Base-by-base conservation (phyloP, 2,329 filamentous ascomycete species). In the Nothophaeocryptopus gaeumannii region DNA sequence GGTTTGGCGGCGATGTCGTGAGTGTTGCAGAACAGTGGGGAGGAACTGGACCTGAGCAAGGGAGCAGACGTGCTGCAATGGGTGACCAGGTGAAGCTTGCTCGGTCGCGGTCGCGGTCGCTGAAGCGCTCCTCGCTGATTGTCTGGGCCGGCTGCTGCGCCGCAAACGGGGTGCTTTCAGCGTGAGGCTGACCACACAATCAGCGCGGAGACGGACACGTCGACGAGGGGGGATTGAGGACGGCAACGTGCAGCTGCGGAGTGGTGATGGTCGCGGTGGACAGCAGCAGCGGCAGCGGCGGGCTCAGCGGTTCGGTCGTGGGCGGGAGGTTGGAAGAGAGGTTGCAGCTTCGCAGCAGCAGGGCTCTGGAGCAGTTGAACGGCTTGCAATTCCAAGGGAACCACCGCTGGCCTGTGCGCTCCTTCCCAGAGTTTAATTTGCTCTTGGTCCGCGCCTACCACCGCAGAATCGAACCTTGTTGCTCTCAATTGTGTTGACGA, bases 141-240 rank as follows among this genome's bases (percentile, higher is more conserved):
- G 40, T 43, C 54, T 46, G 47, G 31, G 47, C 45, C 42, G 38
- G 44, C 15, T 45, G 44, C 48, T 50, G 51, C 43, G 51, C 51
- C 51, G 52, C 45, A 48, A 40, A 51, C 40, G 48, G 40, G 20
- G 20, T 26, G 20, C 20, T 26, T 26, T 26, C 20, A 26, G 36
- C 40, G 30, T 35, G 40, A 15, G 40, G 16, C 30, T 15, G 31
- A 35, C 31, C 26, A 32, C 16, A 45, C n/a, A 14, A 34, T 16
- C 20, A 45, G 34, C 42, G 42, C 20, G 15, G 20, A 26, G 20
- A 26, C 20, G 20, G 20, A 26, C 20, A 26, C 20, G 20, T 26
- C 20, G 20, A 26, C 20, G 20, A 26, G 20, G 20, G 15, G 42
- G 31, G 29, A 11, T 45, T 31, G 42, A 16, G 15, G 15, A 30